phyloP scores from a whole-genome alignment of 225 moss, liverwort and hornwort species.

The Asterella californica region DNA sequence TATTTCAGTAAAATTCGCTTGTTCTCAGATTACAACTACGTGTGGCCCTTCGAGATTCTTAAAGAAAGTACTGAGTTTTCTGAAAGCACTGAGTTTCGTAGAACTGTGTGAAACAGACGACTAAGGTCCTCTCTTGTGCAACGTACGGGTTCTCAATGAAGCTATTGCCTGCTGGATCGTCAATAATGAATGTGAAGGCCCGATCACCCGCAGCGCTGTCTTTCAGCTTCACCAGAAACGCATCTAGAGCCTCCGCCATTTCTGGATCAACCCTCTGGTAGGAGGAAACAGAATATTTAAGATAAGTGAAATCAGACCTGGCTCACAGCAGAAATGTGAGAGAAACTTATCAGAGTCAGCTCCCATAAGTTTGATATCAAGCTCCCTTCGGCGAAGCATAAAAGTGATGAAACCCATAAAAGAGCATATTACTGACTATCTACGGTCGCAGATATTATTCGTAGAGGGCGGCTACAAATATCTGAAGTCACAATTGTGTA shows the following conservation, averaged over 20 bases:
- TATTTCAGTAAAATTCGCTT: not conserved
- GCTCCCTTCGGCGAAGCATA: not conserved
- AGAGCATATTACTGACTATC: too few species aligned
- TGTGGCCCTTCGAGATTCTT: not conserved
- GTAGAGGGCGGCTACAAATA: not conserved
- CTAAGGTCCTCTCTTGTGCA: not conserved
- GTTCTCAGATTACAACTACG: too few species aligned
- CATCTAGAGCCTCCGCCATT: conserved; percentile 70
- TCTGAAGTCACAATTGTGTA: not conserved
- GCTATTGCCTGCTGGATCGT: conserved; percentile 87
- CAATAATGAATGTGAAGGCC: conserved; percentile 64
- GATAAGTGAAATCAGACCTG: not conserved
- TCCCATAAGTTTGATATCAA: not conserved
- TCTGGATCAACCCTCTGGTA: conserved; percentile 48
- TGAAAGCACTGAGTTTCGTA: not conserved
- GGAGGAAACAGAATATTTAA: not conserved
- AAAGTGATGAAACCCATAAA: not conserved
- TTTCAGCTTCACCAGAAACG: conserved; percentile 62
- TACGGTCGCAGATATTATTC: too few species aligned
- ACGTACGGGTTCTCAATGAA: conserved; percentile 83
- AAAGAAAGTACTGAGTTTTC: not conserved
- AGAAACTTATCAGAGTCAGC: not conserved
- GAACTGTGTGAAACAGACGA: not conserved
- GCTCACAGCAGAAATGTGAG: not conserved
- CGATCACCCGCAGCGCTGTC: conserved; percentile 63